Percentiles rank a stretch among this genome's conserved stretches.
Evolutionary conservation across 495 filamentous ascomycete species (phyloP).

Genomic region (Halenospora varia): DNA sequence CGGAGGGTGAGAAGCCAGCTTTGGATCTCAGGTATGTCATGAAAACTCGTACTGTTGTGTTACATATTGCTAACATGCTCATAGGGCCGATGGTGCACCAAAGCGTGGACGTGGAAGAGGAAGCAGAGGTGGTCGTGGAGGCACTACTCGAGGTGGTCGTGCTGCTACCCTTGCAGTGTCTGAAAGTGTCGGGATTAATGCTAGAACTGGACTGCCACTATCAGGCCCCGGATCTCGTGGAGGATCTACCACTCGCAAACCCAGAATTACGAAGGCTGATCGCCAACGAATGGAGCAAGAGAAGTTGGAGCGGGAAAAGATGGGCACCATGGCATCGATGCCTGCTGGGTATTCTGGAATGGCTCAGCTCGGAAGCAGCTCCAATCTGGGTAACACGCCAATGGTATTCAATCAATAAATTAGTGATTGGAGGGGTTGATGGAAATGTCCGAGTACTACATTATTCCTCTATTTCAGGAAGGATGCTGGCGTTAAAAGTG

Average conservation of each 20-base stretch:
- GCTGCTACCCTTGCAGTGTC: conserved; percentile 30
- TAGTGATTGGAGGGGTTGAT: background rate
- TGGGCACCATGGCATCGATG: conserved; percentile 20
- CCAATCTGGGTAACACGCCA: conserved; percentile 23
- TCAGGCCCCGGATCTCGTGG: conserved; percentile 71
- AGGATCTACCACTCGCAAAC: conserved; percentile 70
- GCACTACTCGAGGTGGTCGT: conserved; percentile 30
- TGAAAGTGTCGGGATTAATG: conserved; percentile 33
- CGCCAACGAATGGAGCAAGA: conserved; percentile 60
- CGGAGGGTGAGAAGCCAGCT: conserved; percentile 83
- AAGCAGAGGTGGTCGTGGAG: conserved; percentile 51
- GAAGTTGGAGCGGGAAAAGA: conserved; percentile 66
- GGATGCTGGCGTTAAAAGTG: background rate
- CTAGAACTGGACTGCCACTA: conserved; percentile 35
- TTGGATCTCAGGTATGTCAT: conserved; percentile 47
- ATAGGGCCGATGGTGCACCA: conserved; percentile 69
- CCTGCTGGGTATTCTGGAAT: conserved; percentile 22
- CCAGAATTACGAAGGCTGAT: conserved; percentile 74
- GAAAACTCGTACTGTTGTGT: conserved; percentile 6
- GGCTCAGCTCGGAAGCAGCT: conserved; percentile 21
- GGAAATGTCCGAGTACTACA: background rate
- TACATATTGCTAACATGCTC: conserved; percentile 28
- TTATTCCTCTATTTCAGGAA: background rate
- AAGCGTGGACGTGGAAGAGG: conserved; percentile 67
- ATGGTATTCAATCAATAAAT: conserved; percentile 27